Conservation (phyloP, 768 basidiomycete species). For the Calvatia gigantea region DNA sequence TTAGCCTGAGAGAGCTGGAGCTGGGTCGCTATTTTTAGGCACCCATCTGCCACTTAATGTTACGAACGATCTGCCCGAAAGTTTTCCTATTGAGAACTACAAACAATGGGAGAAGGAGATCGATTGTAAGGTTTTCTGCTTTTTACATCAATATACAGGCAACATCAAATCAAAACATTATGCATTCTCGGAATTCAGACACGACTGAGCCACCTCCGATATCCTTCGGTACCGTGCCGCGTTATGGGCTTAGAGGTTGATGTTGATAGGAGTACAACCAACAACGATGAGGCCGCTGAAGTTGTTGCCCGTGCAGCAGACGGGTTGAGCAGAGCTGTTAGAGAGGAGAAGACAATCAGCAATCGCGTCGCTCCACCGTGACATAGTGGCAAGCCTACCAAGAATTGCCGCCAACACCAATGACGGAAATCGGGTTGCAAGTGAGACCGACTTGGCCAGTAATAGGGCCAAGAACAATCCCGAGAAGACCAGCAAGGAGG, state of each 20-base stretch:
- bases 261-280: slow-evolving; percentile 5
- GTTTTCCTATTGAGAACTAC: no score
- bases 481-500: slow-evolving; percentile 10
- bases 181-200: no score
- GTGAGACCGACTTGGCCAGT: slow-evolving; percentile 4
- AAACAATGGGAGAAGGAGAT: no score
- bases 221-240: no score
- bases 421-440: slow-evolving; percentile 5
- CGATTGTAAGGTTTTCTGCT: no score
- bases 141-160: no score
- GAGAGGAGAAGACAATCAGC: neutral
- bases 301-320: slow-evolving; percentile 26
- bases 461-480: neutral
- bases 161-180: no score
- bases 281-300: slow-evolving; percentile 15
- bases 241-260: slow-evolving; percentile 4
- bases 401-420: slow-evolving; percentile 17
- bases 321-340: slow-evolving; percentile 20
- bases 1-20: no score
- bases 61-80: no score
- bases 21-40: no score
- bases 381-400: slow-evolving; percentile 23
- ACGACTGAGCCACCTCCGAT: no score
- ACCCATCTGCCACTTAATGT: no score
- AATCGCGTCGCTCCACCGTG: neutral